Evolutionary conservation across 768 basidiomycete genomes (phyloP), one percentile per base, ranked within the genome.

Genomic region (Kwoniella pini): DNA sequence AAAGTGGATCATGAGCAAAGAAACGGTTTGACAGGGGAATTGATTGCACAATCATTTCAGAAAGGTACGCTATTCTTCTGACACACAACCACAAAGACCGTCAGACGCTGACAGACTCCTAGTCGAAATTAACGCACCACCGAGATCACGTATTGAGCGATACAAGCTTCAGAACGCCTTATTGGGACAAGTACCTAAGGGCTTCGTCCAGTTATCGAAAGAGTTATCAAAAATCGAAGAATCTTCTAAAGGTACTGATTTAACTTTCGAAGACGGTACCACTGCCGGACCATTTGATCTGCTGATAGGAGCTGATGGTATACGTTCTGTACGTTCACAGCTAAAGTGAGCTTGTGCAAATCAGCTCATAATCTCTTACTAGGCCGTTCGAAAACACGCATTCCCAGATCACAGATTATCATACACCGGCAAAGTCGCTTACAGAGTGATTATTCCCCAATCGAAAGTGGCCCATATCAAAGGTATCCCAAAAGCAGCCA

Each of bases 301-400:
- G n/a, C 33, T 74, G 9, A 56, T 74, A 17, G 72, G 72, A 0
- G 72, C 67, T 7, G 72, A 74, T 45, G 72, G 72, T 1, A 67
- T 74, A 10, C 62, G 72, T 17, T 69, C 67, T 11, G 71, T 69
- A 26, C 50, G 68, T 63, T 4, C 11, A 12, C 39, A 21, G 30
- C 24, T 4, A 15, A 2, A 30, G 11, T 15, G 4, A 10, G 2
- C 7, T 21, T 17, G 15, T 26, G 10, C 31, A 17, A 24, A 21
- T 1, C 11, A 6, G n/a, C 38, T 54, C 57, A 54, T 19, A 9
- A 27, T 5, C 15, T 19, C 26, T 15, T 5, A 6, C 21, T 50
- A 70, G 69, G 64, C 59, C 21, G 68, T 72, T 6, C 59, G 70
- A 31, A 60, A 67, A 48, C 46, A 64, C 33, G 54, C 60, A 3